Percentiles rank a stretch among this genome's conserved stretches.
Conservation (phyloP, 768 basidiomycete genomes). For the Rubroboletus pulcherrimus region DNA sequence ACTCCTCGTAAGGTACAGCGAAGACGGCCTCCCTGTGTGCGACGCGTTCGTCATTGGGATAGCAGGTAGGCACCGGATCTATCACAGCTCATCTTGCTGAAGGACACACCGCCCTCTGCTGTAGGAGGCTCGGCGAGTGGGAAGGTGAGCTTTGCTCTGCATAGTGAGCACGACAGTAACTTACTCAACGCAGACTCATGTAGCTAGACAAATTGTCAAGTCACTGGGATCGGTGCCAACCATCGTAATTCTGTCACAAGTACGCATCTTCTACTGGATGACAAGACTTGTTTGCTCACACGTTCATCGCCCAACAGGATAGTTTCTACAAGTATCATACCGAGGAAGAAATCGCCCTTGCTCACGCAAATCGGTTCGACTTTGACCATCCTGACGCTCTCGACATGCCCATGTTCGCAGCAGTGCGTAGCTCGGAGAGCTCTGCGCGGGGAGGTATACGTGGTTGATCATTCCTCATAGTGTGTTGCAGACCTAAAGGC, state of each 20-base stretch:
- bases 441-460: neutral
- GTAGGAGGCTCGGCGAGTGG: slow-evolving; percentile 84
- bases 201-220: slow-evolving; percentile 77
- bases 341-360: slow-evolving; percentile 76
- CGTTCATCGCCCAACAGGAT: slow-evolving; percentile 49
- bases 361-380: slow-evolving; percentile 75
- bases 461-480: slow-evolving; percentile 35
- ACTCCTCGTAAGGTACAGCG: slow-evolving; percentile 58
- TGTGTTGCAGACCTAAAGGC: slow-evolving; percentile 84
- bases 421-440: slow-evolving; percentile 44
- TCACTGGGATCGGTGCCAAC: slow-evolving; percentile 80
- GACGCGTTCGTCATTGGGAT: slow-evolving; percentile 85
- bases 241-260: slow-evolving; percentile 89
- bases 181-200: slow-evolving; percentile 59
- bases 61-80: slow-evolving; percentile 52
- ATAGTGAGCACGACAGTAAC: neutral
- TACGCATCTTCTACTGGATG: slow-evolving; percentile 23
- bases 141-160: slow-evolving; percentile 50
- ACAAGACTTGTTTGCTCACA: neutral
- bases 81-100: neutral
- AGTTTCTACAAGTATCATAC: slow-evolving; percentile 88
- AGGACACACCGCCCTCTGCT: slow-evolving; percentile 1
- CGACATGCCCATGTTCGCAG: slow-evolving; percentile 82
- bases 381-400: slow-evolving; percentile 93
- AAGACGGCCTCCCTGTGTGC: slow-evolving; percentile 63